phyloP scores from a whole-genome alignment of 2,329 filamentous ascomycete genomes.

The Xylariaceae sp. region DNA sequence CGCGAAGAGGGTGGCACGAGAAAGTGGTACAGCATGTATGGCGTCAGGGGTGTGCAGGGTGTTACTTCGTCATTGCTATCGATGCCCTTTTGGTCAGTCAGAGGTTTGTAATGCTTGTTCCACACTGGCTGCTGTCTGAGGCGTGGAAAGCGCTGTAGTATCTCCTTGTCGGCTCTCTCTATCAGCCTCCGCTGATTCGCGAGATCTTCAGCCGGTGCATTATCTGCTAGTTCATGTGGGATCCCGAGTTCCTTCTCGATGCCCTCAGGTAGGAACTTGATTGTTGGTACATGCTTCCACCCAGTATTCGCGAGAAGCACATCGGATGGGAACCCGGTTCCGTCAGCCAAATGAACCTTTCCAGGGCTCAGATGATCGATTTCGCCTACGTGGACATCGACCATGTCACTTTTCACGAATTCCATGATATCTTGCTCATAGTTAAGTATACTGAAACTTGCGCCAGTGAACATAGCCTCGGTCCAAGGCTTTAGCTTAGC shows the following conservation, averaged over 20 bases:
- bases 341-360: constrained; percentile 53
- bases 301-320: constrained; percentile 63
- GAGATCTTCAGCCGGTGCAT: constrained; percentile 38
- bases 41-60: constrained; percentile 33
- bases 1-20: constrained; percentile 49
- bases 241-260: constrained; percentile 54
- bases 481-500: constrained; percentile 61
- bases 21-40: constrained; percentile 53
- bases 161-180: constrained; percentile 53
- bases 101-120: constrained; percentile 49
- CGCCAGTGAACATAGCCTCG: constrained; percentile 59
- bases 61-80: constrained; percentile 32
- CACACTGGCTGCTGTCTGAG: constrained; percentile 52
- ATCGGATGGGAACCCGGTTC: constrained; percentile 50
- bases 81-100: constrained; percentile 49
- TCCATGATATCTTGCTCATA: constrained; percentile 63
- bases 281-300: constrained; percentile 53
- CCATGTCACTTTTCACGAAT: constrained; percentile 56
- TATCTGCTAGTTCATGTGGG: constrained; percentile 42
- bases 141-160: constrained; percentile 56
- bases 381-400: constrained; percentile 63
- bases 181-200: constrained; percentile 47
- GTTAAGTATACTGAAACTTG: constrained; percentile 65
- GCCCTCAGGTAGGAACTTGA: constrained; percentile 52
- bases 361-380: constrained; percentile 53